phyloP scores from a whole-genome alignment of 345 rosid genomes.

The Arabidopsis arenosa region DNA sequence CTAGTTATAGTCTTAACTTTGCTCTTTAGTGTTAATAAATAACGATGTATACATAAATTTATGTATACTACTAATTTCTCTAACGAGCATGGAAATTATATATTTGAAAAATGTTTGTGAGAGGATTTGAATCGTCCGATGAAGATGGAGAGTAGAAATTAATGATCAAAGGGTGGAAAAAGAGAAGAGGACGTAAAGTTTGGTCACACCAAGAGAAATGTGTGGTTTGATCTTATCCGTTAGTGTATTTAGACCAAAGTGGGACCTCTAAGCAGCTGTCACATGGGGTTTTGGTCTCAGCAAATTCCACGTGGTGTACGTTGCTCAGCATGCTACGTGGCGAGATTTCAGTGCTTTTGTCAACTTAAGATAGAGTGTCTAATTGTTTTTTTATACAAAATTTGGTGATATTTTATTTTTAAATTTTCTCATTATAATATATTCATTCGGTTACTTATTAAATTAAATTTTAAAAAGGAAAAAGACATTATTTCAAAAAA shows the following conservation, averaged over 20 bases:
- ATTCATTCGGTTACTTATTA: no score
- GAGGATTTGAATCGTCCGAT: slow-evolving; percentile 1
- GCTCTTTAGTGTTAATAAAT: background rate
- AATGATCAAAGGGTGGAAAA: slow-evolving; percentile 13
- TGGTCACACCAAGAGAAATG: background rate
- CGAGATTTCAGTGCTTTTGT: slow-evolving; percentile 25
- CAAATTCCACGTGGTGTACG: slow-evolving; percentile 28
- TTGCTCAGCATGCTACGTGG: slow-evolving; percentile 32
- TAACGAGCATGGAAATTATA: background rate
- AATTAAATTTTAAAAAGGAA: no score
- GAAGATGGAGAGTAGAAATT: background rate
- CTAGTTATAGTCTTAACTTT: background rate
- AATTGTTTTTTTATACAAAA: no score
- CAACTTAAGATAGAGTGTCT: background rate
- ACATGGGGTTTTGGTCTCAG: slow-evolving; percentile 24
- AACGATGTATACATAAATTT: background rate
- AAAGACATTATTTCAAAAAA: no score
- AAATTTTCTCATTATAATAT: no score
- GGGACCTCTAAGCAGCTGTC: slow-evolving; percentile 41
- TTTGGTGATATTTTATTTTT: no score
- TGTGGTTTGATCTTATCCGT: slow-evolving; percentile 41
- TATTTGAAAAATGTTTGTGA: background rate
- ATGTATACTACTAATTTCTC: background rate
- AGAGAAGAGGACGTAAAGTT: slow-evolving; percentile 18
- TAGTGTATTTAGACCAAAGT: slow-evolving; percentile 34